Evolutionary conservation across 495 filamentous ascomycete genomes (phyloP).

Genomic region (Penicillium arizonense): DNA sequence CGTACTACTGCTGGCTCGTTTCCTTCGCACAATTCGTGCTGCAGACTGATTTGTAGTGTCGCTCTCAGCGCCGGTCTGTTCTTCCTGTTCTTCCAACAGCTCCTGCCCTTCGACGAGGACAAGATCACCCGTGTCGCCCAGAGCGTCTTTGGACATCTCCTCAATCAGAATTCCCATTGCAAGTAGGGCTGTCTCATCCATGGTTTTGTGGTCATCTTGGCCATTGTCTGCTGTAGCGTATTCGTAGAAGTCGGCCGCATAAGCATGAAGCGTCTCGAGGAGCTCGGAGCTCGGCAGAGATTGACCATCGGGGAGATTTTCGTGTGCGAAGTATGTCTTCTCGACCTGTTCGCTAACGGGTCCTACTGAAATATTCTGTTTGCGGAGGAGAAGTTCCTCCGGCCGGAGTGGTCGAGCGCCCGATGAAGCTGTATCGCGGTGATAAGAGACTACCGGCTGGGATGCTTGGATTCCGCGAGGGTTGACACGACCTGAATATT

Average conservation of each 20-base stretch:
- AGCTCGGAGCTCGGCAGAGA: conserved; percentile 70
- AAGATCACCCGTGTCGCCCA: conserved; percentile 72
- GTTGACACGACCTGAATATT: conserved; percentile 49
- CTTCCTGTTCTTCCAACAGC: conserved; percentile 23
- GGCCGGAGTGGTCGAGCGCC: conserved; percentile 56
- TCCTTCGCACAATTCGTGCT: conserved; percentile 6
- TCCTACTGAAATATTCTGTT: conserved; percentile 56
- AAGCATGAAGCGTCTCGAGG: conserved; percentile 72
- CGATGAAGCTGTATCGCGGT: conserved; percentile 52
- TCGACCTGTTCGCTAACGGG: conserved; percentile 53
- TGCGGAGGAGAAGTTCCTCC: conserved; percentile 73
- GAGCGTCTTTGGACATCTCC: conserved; percentile 60
- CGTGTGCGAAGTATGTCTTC: conserved; percentile 67
- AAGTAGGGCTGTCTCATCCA: conserved; percentile 85
- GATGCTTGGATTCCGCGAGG: conserved; percentile 40
- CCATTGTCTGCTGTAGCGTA: conserved; percentile 31
- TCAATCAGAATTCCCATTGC: conserved; percentile 81
- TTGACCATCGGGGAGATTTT: conserved; percentile 48
- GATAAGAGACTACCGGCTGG: conserved; percentile 34
- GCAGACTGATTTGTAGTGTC: conserved; percentile 4
- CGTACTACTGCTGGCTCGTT: conserved; percentile 6
- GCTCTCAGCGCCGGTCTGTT: conserved; percentile 1
- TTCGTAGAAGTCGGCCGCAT: conserved; percentile 71
- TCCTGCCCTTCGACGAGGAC: conserved; percentile 67
- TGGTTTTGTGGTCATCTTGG: conserved; percentile 55